A percentile compares a stretch with the other conserved stretches of the same genome.
These are phyloP conservation scores for Bertia moriformis DNA, from an alignment of 2,329 filamentous ascomycete species.

Conservation along the genomic window DNA sequence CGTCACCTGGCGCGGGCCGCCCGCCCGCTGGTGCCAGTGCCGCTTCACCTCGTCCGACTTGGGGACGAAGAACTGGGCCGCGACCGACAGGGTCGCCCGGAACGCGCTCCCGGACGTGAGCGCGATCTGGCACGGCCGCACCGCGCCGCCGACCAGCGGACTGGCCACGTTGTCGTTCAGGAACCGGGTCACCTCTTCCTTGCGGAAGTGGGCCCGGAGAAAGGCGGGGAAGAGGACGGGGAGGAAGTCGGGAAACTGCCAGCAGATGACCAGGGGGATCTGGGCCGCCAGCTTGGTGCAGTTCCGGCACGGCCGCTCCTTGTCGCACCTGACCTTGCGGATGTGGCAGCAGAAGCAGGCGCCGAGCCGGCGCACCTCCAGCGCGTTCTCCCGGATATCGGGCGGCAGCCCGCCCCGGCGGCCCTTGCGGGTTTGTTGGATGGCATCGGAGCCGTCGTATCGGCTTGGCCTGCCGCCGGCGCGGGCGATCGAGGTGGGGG, in stretches of 20 bases:
- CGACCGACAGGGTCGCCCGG: constrained; percentile 25
- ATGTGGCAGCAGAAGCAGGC: constrained; percentile 46
- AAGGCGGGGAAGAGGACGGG: constrained; percentile 34
- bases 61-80: constrained; percentile 35
- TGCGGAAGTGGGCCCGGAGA: constrained; percentile 32
- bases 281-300: constrained; percentile 34
- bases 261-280: constrained; percentile 39
- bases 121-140: constrained; percentile 26
- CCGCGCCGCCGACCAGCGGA: constrained; percentile 24
- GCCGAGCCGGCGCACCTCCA: constrained; percentile 35
- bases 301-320: constrained; percentile 37
- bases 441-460: constrained; percentile 29
- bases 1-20: constrained; percentile 19
- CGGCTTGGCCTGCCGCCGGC: constrained; percentile 33
- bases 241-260: constrained; percentile 42
- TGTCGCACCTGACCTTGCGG: constrained; percentile 43
- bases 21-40: constrained; percentile 31
- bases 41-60: constrained; percentile 28
- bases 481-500: constrained; percentile 31
- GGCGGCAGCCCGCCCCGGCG: constrained; percentile 39
- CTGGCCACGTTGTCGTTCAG: constrained; percentile 30
- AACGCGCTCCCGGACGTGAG: constrained; percentile 32
- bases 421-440: constrained; percentile 35
- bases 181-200: constrained; percentile 32
- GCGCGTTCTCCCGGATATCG: constrained; percentile 36